A percentile compares a stretch with the other conserved stretches of the same genome.
Conservation (phyloP, 2,329 filamentous ascomycete species). For the Pestalotiopsis sp. region DNA sequence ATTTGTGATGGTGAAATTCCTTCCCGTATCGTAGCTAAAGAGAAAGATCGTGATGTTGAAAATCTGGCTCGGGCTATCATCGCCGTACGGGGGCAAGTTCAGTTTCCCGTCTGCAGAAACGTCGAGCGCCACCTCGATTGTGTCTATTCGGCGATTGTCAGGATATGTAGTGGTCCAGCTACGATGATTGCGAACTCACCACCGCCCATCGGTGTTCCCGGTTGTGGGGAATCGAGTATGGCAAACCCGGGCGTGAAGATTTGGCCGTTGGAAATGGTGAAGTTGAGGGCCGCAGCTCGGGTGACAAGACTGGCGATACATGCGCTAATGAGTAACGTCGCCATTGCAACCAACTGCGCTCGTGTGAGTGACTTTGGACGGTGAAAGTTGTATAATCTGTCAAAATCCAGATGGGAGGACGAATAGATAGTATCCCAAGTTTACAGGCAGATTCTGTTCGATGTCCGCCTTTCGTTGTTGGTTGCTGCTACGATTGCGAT, state of each 20-base stretch:
- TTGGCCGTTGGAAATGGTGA: slow-evolving; percentile 63
- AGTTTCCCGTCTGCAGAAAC: slow-evolving; percentile 66
- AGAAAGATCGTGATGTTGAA: slow-evolving; percentile 68
- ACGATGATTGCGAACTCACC: slow-evolving; percentile 39
- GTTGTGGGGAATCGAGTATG: slow-evolving; percentile 66
- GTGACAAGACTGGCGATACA: slow-evolving; percentile 29
- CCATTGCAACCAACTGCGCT: slow-evolving; percentile 19
- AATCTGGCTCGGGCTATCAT: slow-evolving; percentile 56
- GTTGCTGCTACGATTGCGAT: background rate
- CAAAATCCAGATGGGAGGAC: too few relatives aligned
- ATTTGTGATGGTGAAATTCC: slow-evolving; percentile 70
- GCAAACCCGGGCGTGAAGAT: slow-evolving; percentile 70
- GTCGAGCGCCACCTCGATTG: slow-evolving; percentile 65
- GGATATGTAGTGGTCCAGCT: slow-evolving; percentile 12
- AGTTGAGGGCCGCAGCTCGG: slow-evolving; percentile 38
- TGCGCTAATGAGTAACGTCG: slow-evolving; percentile 14
- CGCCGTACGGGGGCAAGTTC: slow-evolving; percentile 54
- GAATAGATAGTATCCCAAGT: background rate
- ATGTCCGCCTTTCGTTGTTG: background rate
- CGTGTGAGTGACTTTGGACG: background rate
- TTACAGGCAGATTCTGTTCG: background rate
- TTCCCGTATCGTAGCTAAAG: slow-evolving; percentile 60
- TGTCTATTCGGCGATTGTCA: slow-evolving; percentile 37
- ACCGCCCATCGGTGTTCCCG: slow-evolving; percentile 63
- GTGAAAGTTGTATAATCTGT: background rate